Base-by-base conservation (phyloP, 2,329 filamentous ascomycete genomes). In the Cryphonectria naterciae region DNA sequence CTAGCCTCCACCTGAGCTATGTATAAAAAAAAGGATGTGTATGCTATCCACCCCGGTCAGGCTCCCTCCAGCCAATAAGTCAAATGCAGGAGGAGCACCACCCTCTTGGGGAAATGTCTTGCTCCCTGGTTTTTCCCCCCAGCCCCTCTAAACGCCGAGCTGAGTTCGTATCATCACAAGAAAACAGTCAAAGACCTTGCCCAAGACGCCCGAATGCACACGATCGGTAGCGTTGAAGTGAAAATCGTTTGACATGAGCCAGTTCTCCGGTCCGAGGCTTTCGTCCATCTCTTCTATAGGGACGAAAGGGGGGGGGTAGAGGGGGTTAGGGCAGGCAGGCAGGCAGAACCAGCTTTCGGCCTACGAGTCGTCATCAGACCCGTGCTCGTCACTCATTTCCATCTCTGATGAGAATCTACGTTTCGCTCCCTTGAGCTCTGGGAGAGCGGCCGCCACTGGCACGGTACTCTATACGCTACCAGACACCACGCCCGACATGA, bases 401-500 rank as follows among this genome's bases (percentile, higher is more conserved):
- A 8, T n/a, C 32, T 66, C 64, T 28, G 46, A 49, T 19, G 46
- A 49, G 10, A 22, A 6, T 28, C 32, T 67, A 7, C 65, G 35
- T 56, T 32, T 49, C 11, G 41, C 6, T 39, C 4, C 39, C 35
- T 15, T 46, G 58, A 28, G 10, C 52, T 56, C 25, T 56, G n/a
- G n/a, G 52, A 56, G 52, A 56, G 52, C n/a, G 13, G 52, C n/a
- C n/a, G 54, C 54, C 41, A 25, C 28, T 37, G 37, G n/a, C 7
- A 6, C 11, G 22, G 17, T 32, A 15, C 5, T 13, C 68, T 72
- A 72, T 60, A 70, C 8, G 15, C 22, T 56, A 32, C 71, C 73
- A 19, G 73, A 65, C 37, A 78, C 64, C 3, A 81, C 68, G 22
- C 83, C 87, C 17, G 83, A 84, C 88, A 90, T 90, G 35, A 90